A percentile compares a stretch with the other conserved stretches of the same genome.
Evolutionary conservation across 441 rosid genomes (phyloP).

Genomic region (Eutrema salsugineum): DNA sequence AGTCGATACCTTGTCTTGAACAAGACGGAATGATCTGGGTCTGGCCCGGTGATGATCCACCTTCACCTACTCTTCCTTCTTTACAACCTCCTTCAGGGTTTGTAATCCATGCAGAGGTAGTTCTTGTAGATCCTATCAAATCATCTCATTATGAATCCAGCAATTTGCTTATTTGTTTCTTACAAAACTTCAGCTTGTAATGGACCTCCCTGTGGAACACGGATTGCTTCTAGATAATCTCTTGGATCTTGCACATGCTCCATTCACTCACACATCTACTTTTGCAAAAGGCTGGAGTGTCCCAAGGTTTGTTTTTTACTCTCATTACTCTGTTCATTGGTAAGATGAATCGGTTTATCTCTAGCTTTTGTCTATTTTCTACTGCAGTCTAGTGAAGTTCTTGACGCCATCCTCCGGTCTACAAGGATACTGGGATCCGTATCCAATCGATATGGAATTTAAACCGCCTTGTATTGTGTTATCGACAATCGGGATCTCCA

Average conservation of each 20-base stretch:
- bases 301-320: slow-evolving; percentile 60
- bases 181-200: slow-evolving; percentile 57
- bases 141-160: not conserved
- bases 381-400: slow-evolving; percentile 80
- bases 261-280: slow-evolving; percentile 94
- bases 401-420: slow-evolving; percentile 87
- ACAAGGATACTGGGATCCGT: slow-evolving; percentile 97
- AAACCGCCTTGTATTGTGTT: slow-evolving; percentile 94
- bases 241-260: slow-evolving; percentile 96
- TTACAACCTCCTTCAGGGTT: slow-evolving; percentile 89
- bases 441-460: slow-evolving; percentile 97
- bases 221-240: slow-evolving; percentile 93
- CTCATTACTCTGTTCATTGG: not conserved
- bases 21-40: slow-evolving; percentile 97
- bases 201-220: slow-evolving; percentile 98
- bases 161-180: slow-evolving; percentile 1
- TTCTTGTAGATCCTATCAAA: not conserved
- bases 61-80: slow-evolving; percentile 67
- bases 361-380: not conserved
- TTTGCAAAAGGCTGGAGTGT: slow-evolving; percentile 98
- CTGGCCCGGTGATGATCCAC: slow-evolving; percentile 92
- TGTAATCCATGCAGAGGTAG: slow-evolving; percentile 89
- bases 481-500: slow-evolving; percentile 93
- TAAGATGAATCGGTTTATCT: not conserved
- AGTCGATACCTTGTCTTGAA: slow-evolving; percentile 81